A percentile compares a stretch with the other conserved stretches of the same genome.
These are phyloP conservation scores for Arthromyces matolae DNA, from an alignment of 768 basidiomycete genomes.

Conservation along the genomic window DNA sequence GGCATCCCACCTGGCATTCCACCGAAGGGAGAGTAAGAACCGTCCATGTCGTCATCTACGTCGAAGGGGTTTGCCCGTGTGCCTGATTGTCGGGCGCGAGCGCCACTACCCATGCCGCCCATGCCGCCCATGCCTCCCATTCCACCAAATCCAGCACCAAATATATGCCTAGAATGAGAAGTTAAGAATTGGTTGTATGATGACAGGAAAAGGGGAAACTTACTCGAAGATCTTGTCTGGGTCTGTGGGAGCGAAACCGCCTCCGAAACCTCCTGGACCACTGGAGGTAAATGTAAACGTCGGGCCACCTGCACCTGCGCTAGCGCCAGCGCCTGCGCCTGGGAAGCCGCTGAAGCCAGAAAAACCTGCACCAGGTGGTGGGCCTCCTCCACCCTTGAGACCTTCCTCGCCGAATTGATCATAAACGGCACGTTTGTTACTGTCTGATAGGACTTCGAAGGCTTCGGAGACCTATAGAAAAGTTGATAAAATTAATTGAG, in stretches of 20 bases:
- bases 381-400: conserved; percentile 68
- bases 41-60: conserved; percentile 48
- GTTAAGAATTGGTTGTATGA: not conserved
- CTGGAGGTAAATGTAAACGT: conserved; percentile 55
- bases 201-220: conserved; percentile 27
- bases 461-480: conserved; percentile 81
- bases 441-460: conserved; percentile 91
- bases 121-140: conserved; percentile 28
- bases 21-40: conserved; percentile 29
- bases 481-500: not conserved
- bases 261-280: conserved; percentile 42
- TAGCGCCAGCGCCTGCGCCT: too few species aligned
- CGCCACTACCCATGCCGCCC: conserved; percentile 25
- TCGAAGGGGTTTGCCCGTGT: conserved; percentile 30
- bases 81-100: conserved; percentile 29
- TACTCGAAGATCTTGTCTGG: conserved; percentile 88
- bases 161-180: conserved; percentile 49
- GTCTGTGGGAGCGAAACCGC: conserved; percentile 74
- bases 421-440: conserved; percentile 78
- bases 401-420: conserved; percentile 97
- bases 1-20: conserved; percentile 60
- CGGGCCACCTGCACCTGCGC: conserved; percentile 36
- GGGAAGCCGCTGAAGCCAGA: conserved; percentile 44
- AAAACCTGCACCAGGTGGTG: conserved; percentile 51
- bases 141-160: conserved; percentile 31